These are phyloP conservation scores for Hypoxylon fragiforme DNA, from an alignment of 495 filamentous ascomycete species.

Conservation along the genomic window DNA sequence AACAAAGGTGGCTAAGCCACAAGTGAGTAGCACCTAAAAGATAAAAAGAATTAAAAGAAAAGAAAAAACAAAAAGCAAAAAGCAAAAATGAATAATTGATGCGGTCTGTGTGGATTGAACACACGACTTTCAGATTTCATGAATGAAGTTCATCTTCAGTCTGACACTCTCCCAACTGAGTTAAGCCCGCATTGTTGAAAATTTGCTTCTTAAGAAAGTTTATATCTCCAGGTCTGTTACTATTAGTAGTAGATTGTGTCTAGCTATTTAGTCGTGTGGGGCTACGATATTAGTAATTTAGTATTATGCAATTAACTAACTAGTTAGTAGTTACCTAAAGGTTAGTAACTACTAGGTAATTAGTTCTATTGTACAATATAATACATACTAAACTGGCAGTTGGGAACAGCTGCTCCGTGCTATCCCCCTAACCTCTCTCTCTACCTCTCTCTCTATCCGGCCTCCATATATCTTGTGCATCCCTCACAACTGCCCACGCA, in stretches of 20 bases:
- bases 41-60: not conserved
- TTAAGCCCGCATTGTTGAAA: constrained; percentile 13
- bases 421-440: too few relatives aligned
- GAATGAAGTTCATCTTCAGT: constrained; percentile 25
- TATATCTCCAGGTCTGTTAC: not conserved
- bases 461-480: too few relatives aligned
- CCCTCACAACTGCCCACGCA: too few relatives aligned
- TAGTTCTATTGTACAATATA: not conserved
- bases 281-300: too few relatives aligned
- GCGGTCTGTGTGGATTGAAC: constrained; percentile 25
- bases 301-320: too few relatives aligned
- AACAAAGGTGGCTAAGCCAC: too few relatives aligned
- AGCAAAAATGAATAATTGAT: not conserved
- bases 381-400: not conserved
- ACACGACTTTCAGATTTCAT: constrained; percentile 22
- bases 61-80: not conserved
- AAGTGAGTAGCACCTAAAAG: not conserved
- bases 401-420: too few relatives aligned
- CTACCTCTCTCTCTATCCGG: too few relatives aligned
- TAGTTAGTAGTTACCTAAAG: too few relatives aligned
- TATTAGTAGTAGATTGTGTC: too few relatives aligned
- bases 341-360: too few relatives aligned
- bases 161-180: constrained; percentile 30
- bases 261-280: too few relatives aligned
- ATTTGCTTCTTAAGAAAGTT: not conserved